Percentiles rank a stretch among this genome's conserved stretches.
Evolutionary conservation across 257 asterid species (phyloP).

Genomic region (Coffea canephora): DNA sequence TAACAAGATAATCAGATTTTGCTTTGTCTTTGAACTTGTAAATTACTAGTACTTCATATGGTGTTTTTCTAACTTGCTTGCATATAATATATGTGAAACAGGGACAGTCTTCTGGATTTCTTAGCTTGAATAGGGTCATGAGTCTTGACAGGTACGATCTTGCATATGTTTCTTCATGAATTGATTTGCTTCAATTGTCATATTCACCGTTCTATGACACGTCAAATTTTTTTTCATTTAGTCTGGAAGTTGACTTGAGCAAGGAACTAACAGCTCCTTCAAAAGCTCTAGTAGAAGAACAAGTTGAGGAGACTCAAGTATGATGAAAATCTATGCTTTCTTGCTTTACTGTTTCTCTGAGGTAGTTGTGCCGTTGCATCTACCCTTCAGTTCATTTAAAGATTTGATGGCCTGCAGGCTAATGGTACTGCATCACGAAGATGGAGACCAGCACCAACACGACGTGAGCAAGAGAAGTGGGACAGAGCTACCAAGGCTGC

Average conservation of each 20-base stretch:
- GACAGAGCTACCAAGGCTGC: conserved; percentile 84
- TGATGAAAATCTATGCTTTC: not conserved
- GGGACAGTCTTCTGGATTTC: conserved; percentile 87
- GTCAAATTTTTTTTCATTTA: conserved; percentile 27
- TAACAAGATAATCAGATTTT: not conserved
- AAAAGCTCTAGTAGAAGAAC: conserved; percentile 30
- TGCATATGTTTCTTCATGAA: not conserved
- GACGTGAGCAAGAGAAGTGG: conserved; percentile 98
- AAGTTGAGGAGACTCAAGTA: conserved; percentile 52
- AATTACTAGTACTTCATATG: not conserved
- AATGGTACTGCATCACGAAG: conserved; percentile 35
- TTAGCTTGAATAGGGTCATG: conserved; percentile 92
- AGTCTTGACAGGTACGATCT: conserved; percentile 68
- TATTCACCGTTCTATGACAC: not conserved
- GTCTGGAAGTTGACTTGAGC: conserved; percentile 80
- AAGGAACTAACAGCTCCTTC: conserved; percentile 50
- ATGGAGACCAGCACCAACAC: conserved; percentile 93
- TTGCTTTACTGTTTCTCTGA: not conserved
- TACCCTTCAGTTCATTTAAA: not conserved
- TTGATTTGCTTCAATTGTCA: not conserved
- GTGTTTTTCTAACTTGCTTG: conserved; percentile 4
- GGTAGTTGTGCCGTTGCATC: conserved; percentile 5
- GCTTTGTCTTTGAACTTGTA: not conserved
- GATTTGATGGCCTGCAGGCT: conserved; percentile 39
- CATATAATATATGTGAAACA: conserved; percentile 19